A percentile compares a stretch with the other conserved stretches of the same genome.
These are phyloP conservation scores for Pugionium dolabratum DNA, from an alignment of 345 rosid species.

Conservation along the genomic window DNA sequence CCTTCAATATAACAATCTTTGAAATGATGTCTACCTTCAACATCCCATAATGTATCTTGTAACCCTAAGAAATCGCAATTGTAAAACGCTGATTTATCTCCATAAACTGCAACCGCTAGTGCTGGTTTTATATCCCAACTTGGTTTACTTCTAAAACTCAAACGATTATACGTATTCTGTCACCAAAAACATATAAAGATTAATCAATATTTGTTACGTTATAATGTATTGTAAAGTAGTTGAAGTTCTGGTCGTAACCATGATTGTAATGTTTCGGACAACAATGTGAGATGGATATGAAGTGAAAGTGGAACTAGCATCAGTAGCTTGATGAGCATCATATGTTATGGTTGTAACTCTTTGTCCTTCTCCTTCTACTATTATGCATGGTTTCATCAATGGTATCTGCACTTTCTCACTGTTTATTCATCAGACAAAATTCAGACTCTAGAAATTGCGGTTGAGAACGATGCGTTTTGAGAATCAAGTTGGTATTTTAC, in stretches of 20 bases:
- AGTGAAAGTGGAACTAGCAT: constrained; percentile 51
- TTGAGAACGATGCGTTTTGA: too few species aligned
- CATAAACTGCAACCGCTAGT: constrained; percentile 46
- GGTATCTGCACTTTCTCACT: constrained; percentile 54
- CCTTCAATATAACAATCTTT: constrained; percentile 58
- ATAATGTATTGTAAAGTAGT: too few species aligned
- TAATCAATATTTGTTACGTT: neutral
- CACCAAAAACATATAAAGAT: constrained; percentile 6
- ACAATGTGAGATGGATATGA: constrained; percentile 35
- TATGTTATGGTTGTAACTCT: constrained; percentile 39
- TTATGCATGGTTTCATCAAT: constrained; percentile 43
- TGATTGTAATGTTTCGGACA: constrained; percentile 48
- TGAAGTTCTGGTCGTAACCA: constrained; percentile 37
- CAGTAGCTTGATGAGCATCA: constrained; percentile 40
- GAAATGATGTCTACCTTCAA: constrained; percentile 50
- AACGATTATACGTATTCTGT: constrained; percentile 56
- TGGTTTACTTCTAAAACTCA: neutral
- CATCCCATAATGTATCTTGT: constrained; percentile 67
- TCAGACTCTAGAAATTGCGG: too few species aligned
- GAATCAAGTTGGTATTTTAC: neutral
- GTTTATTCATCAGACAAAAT: constrained; percentile 13
- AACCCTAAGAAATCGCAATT: constrained; percentile 52
- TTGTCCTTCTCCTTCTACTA: constrained; percentile 46
- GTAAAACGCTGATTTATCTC: constrained; percentile 58
- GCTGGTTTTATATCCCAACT: constrained; percentile 41